Evolutionary conservation across 1,284 basidiomycete genomes (phyloP).

Genomic region (Apiotrichum montevideense): DNA sequence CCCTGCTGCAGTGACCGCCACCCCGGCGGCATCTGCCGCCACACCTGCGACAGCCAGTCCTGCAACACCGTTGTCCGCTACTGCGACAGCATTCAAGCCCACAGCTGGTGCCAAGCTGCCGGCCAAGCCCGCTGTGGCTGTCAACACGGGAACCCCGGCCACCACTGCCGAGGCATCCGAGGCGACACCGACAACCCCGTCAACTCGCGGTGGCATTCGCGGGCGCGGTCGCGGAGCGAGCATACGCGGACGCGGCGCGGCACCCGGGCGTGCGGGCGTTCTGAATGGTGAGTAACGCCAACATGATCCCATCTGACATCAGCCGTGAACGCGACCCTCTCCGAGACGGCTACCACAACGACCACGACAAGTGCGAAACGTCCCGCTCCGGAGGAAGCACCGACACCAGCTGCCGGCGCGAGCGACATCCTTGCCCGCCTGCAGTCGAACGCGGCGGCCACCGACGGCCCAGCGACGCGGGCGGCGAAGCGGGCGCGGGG

Average conservation of each 20-base stretch:
- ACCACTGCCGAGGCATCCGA: neutral
- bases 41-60: constrained; percentile 1
- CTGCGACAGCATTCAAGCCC: neutral
- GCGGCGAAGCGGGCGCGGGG: constrained; percentile 14
- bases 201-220: neutral
- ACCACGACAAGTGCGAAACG: constrained; percentile 4
- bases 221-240: constrained; percentile 6
- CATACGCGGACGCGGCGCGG: constrained; percentile 7
- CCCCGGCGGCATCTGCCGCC: neutral
- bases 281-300: constrained; percentile 10
- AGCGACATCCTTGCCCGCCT: constrained; percentile 13
- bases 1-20: neutral
- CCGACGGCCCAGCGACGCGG: neutral
- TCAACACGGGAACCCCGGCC: neutral
- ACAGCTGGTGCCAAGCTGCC: neutral
- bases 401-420: neutral
- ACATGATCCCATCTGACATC: constrained; percentile 6
- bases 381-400: constrained; percentile 13
- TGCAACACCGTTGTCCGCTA: neutral
- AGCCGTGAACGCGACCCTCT: constrained; percentile 41
- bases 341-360: neutral
- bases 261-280: constrained; percentile 5
- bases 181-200: neutral
- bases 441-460: neutral
- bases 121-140: neutral